Base-by-base conservation (phyloP, 1,284 basidiomycete species). In the Pseudozyma sp. region DNA sequence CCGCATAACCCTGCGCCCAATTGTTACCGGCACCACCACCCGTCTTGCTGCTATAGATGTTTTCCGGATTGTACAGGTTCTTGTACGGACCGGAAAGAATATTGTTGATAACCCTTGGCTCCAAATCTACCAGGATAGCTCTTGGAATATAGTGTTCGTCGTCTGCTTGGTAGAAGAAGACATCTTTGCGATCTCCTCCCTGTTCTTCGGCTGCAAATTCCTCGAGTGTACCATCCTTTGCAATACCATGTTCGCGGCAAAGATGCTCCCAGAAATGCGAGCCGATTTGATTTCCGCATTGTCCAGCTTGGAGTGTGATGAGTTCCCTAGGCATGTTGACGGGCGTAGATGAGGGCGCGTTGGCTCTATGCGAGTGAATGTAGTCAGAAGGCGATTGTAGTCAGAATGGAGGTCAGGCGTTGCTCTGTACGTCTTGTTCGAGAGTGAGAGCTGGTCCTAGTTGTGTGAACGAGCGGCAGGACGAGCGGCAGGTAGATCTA, bases 161-260 rank as follows among this genome's bases (percentile, higher is more conserved):
- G 85, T 99, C 97, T 12, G 97, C 97, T 86, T 99, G 97, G 86
- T 99, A 99, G 87, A 99, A 99, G 87, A 99, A 99, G 45, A 98
- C 96, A 86, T 99, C 97, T 84, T 99, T 99, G 78, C 97, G 89
- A 86, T 99, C 97, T 19, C 80, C 82, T 1, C 78, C 82, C 14
- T 67, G 64, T 18, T 76, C 77, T 56, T 83, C 82, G 5, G 76
- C 75, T 45, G 82, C 83, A 21, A 71, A 83, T 10, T 84, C 82
- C 47, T 82, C 81, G 39, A 84, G 57, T 3, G 83, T 85, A n/a
- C 83, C 83, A 52, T 85, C 82, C 56, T 77, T 69, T 9, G 78
- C 69, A 44, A 85, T 85, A 11, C 83, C 83, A 61, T 85, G 83
- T 50, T 85, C 83, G 25, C 72, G 64, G 42, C 83, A 85, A n/a